Evolutionary conservation across 1,284 basidiomycete species (phyloP), one percentile per base, ranked within the genome.

Genomic region (Vanrija sp.): DNA sequence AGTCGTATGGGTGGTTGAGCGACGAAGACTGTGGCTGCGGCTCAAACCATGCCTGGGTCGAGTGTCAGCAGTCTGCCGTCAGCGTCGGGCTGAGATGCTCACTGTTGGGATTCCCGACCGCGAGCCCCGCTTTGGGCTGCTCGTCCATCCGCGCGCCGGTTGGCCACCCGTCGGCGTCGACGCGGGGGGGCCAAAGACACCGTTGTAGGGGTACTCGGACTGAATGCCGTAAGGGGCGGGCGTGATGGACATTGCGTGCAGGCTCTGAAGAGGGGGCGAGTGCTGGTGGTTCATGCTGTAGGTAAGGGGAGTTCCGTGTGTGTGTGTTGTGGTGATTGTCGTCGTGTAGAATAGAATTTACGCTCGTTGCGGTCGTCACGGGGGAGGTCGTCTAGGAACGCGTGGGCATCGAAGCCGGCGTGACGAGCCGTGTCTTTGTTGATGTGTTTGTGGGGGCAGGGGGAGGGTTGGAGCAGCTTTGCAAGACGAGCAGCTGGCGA

Each of bases 1-100:
- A 51, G 38, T 72, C 66, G 36, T 69, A 67, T 3, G 63, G 53
- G 31, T 61, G 53, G 27, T 50, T 65, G 64, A 35, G 39, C 6
- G 44, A 42, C 7, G 60, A 62, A 41, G 65, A 60, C 19, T 61
- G 61, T 14, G 61, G 47, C 8, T 64, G 54, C 0, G 68, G 64
- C 36, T 74, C 71, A 54, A 66, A 70, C 72, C 72, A 74, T 19
- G 64, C 67, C 72, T 74, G n/a, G n/a, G 55, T 9, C 20, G 16
- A n/a, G n/a, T 16, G 35, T 45, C 22, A 45, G 49, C 35, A 16
- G 37, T 37, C 31, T 24, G 10, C 22, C 14, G 15, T n/a, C 16
- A n/a, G 18, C 4, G 12, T 19, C 27, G 10, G 2, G n/a, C 8
- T n/a, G 18, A 27, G 22, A 14, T 12, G 63, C 71, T 49, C 38